A percentile compares a stretch with the other conserved stretches of the same genome.
Evolutionary conservation across 176 grass and related monocot species (phyloP).

Genomic region (Saccharum spontaneum): DNA sequence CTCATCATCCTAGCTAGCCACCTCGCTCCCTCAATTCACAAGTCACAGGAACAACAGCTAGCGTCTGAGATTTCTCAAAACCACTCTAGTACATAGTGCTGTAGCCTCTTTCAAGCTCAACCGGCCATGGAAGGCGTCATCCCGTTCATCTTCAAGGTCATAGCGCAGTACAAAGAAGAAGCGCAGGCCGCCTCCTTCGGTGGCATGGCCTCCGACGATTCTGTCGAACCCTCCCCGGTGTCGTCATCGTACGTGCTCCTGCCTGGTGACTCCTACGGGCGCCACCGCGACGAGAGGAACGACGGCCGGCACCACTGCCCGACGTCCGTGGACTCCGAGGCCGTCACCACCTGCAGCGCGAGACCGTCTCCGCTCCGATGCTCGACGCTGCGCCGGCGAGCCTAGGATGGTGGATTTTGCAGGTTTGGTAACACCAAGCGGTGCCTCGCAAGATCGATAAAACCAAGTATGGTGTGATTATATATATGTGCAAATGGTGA

Average conservation of each 20-base stretch:
- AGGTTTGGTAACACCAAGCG: background rate
- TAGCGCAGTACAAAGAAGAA: slow-evolving; percentile 47
- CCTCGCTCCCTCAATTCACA: background rate
- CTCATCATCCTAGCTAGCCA: background rate
- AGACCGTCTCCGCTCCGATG: slow-evolving; percentile 23
- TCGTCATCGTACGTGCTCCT: slow-evolving; percentile 44
- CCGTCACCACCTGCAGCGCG: slow-evolving; percentile 23
- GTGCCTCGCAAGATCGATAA: background rate
- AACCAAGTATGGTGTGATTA: background rate
- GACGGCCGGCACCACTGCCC: slow-evolving; percentile 8
- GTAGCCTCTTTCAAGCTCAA: background rate
- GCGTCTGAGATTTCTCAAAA: background rate
- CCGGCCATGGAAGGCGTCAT: slow-evolving; percentile 64
- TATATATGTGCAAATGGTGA: background rate
- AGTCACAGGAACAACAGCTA: background rate
- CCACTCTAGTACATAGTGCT: background rate
- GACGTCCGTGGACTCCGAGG: background rate
- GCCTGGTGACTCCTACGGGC: slow-evolving; percentile 33
- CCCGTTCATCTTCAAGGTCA: slow-evolving; percentile 66
- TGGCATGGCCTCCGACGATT: slow-evolving; percentile 22
- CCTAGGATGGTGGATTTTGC: background rate
- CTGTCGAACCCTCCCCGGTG: background rate
- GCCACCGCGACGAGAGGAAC: slow-evolving; percentile 13
- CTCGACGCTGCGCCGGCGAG: slow-evolving; percentile 40
- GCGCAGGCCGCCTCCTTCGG: slow-evolving; percentile 30